A percentile compares a stretch with the other conserved stretches of the same genome.
phyloP scores from a whole-genome alignment of 179 eudicot species.

The Patellifolia procumbens region DNA sequence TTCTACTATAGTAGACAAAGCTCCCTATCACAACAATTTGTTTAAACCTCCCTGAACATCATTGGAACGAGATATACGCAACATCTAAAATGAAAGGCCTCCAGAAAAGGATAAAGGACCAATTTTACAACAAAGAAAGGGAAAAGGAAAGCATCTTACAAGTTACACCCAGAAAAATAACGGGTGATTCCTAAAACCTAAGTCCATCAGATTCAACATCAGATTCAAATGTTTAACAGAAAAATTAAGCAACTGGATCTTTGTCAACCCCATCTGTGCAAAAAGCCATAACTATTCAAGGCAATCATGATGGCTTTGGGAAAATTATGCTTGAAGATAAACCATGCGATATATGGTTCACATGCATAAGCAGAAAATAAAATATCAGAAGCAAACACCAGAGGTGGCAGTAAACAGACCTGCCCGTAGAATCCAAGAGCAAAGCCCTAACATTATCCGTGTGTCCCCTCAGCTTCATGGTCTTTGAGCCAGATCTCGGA shows the following conservation, averaged over 20 bases:
- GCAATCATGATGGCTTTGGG: not conserved
- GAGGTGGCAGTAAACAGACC: constrained; percentile 50
- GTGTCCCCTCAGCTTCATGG: constrained; percentile 97
- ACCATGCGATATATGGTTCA: not conserved
- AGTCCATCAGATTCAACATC: not conserved
- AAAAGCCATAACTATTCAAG: not conserved
- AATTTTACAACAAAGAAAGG: not conserved
- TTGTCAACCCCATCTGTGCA: not conserved
- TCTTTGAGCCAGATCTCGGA: constrained; percentile 92
- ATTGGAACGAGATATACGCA: not conserved
- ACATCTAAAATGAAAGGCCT: not conserved
- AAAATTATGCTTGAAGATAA: not conserved
- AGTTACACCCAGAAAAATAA: not conserved
- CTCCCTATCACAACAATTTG: not conserved
- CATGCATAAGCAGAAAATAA: not conserved
- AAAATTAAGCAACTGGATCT: not conserved
- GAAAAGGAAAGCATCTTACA: not conserved
- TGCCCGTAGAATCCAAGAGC: constrained; percentile 90
- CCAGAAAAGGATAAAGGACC: not conserved
- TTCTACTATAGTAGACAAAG: not conserved
- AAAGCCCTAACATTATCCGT: constrained; percentile 95
- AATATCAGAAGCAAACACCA: not conserved
- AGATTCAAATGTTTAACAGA: not conserved
- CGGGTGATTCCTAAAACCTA: not conserved
- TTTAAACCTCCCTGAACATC: not conserved